Evolutionary conservation across 768 basidiomycete species (phyloP).

Genomic region (Clitopilus passeckerianus): DNA sequence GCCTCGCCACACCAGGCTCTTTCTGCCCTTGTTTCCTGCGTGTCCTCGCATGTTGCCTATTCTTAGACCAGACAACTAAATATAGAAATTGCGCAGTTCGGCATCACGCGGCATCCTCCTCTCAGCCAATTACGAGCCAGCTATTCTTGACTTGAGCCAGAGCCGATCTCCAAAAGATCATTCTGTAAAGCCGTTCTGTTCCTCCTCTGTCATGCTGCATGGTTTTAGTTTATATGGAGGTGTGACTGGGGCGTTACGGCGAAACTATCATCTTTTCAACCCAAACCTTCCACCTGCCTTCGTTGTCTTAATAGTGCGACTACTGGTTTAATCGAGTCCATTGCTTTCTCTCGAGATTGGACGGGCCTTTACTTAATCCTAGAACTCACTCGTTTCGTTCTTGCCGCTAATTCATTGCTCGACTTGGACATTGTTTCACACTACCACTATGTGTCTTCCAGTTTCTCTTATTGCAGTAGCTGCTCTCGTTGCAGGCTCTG

Average conservation of each 20-base stretch:
- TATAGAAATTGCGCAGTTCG: not conserved
- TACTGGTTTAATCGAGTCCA: not conserved
- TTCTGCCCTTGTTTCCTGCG: not conserved
- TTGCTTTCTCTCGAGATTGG: not conserved
- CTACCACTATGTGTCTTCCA: not conserved
- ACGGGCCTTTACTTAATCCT: not conserved
- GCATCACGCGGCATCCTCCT: not conserved
- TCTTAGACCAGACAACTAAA: not conserved
- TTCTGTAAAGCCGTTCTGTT: not conserved
- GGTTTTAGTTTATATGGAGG: not conserved
- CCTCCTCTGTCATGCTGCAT: not conserved
- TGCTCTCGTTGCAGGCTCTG: conserved; percentile 6
- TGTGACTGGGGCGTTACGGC: not conserved
- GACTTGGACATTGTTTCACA: not conserved
- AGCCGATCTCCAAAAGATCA: not conserved
- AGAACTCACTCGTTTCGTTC: not conserved
- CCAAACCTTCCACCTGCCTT: not conserved
- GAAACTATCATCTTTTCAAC: not conserved
- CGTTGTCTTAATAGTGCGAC: not conserved
- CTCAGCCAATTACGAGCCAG: not conserved
- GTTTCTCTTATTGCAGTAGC: not conserved
- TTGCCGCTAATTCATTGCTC: not conserved
- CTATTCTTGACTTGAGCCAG: not conserved
- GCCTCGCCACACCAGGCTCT: not conserved
- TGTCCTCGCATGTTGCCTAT: not conserved